phyloP scores from a whole-genome alignment of 768 basidiomycete species.

The Antrodiella citrinella region DNA sequence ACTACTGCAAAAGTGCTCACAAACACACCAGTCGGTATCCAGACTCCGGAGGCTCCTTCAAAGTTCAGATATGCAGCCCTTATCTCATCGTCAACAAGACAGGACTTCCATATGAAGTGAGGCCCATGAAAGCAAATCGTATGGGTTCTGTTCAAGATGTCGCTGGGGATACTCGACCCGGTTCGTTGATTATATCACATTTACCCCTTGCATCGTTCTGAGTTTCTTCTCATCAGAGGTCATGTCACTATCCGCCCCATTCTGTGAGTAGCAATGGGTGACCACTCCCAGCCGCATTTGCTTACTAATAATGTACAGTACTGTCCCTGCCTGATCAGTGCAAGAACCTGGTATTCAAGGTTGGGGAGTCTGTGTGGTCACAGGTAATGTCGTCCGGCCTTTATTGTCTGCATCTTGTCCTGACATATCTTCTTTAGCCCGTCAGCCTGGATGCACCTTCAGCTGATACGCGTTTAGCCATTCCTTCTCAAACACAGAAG shows the following conservation, averaged over 20 bases:
- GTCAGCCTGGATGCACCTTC: slow-evolving; percentile 87
- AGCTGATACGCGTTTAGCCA: slow-evolving; percentile 78
- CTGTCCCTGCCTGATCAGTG: slow-evolving; percentile 77
- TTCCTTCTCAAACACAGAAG: slow-evolving; percentile 54
- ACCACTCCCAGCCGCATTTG: too few relatives aligned
- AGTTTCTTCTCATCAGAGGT: slow-evolving; percentile 30
- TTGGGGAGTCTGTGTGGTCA: slow-evolving; percentile 86
- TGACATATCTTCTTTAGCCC: slow-evolving; percentile 35
- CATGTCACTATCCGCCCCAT: slow-evolving; percentile 56
- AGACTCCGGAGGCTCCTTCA: slow-evolving; percentile 91
- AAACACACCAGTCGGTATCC: slow-evolving; percentile 71
- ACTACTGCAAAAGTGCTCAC: too few relatives aligned
- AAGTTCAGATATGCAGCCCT: slow-evolving; percentile 89
- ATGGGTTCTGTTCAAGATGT: slow-evolving; percentile 63
- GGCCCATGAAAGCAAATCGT: slow-evolving; percentile 53
- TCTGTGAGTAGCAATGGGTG: too few relatives aligned
- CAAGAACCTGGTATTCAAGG: slow-evolving; percentile 74
- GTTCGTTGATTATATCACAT: too few relatives aligned
- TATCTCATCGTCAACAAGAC: slow-evolving; percentile 93
- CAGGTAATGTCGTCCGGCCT: slow-evolving; percentile 29
- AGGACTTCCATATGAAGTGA: slow-evolving; percentile 70
- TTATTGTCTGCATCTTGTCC: background rate
- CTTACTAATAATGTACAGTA: too few relatives aligned
- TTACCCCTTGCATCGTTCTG: too few relatives aligned
- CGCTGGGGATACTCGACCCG: slow-evolving; percentile 69